phyloP scores from a whole-genome alignment of 2,329 filamentous ascomycete genomes.

The Colletotrichum filicis region DNA sequence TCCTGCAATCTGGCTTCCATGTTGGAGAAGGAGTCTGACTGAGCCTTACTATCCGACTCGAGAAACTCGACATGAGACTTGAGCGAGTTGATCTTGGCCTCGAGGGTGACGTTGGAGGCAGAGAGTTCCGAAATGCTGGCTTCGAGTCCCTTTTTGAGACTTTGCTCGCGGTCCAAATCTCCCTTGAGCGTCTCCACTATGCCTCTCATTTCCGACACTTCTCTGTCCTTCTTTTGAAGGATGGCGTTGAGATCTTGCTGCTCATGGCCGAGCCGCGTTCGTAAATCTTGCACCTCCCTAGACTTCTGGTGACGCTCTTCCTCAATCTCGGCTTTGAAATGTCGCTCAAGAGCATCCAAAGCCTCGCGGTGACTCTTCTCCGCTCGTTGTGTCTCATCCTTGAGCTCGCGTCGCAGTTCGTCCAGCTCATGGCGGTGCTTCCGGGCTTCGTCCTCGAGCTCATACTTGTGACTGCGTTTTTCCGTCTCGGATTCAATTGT shows the following conservation, averaged over 20 bases:
- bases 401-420: constrained; percentile 60
- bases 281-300: constrained; percentile 74
- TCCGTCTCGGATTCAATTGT: constrained; percentile 54
- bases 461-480: constrained; percentile 58
- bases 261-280: constrained; percentile 61
- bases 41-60: constrained; percentile 88
- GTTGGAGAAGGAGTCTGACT: constrained; percentile 85
- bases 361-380: constrained; percentile 74
- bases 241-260: constrained; percentile 61
- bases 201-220: constrained; percentile 60
- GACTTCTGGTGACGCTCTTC: constrained; percentile 69
- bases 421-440: constrained; percentile 67
- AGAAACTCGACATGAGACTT: constrained; percentile 88
- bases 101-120: constrained; percentile 72
- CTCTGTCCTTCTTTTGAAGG: constrained; percentile 64
- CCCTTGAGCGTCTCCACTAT: constrained; percentile 58
- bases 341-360: constrained; percentile 71
- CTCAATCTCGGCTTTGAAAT: constrained; percentile 72
- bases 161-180: constrained; percentile 72
- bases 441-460: constrained; percentile 64
- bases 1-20: constrained; percentile 86
- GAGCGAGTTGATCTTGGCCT: constrained; percentile 80
- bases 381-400: constrained; percentile 67
- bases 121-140: constrained; percentile 68
- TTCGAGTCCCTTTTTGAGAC: constrained; percentile 64